Base-by-base conservation (phyloP, 2,329 filamentous ascomycete species). In the Pochonia chlamydosporia region DNA sequence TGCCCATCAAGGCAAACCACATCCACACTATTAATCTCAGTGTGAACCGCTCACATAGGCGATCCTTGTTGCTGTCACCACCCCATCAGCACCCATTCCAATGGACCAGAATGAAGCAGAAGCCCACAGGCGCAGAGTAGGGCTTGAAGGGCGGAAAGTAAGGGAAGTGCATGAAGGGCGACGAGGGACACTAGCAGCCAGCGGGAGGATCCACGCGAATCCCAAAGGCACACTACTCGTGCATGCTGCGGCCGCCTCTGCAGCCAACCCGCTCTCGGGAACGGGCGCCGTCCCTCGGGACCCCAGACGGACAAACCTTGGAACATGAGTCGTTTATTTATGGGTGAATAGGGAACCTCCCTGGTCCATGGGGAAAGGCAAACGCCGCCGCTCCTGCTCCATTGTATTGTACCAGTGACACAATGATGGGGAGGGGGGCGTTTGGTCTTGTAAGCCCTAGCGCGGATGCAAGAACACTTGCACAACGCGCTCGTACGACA, bases 201-300 rank as follows among this genome's bases (percentile, higher is more conserved):
- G 40, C 42, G 39, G 45, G 45, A 48, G 41, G 49, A 52, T 46
- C 52, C 49, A 50, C 40, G 40, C 6, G 6, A 14, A 39, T 23
- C 20, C 35, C 21, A 18, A 44, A 44, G 50, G 52, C 60, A 61
- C 59, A 58, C 51, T 54, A 57, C 55, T 59, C 48, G 56, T 64
- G 63, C 62, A 59, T 62, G 50, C 64, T 68, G 65, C 65, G 65
- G 65, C 65, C 65, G 56, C 49, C 56, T 64, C 63, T 68, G 63
- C 63, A 62, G 59, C 65, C 60, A 48, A 48, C 52, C 52, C 54
- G 58, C 58, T 56, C 54, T 57, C 63, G 63, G 62, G 58, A 61
- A 60, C 57, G 62, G 60, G 61, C 61, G 61, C 54, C 52, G 55
- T 51, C 48, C 23, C 23, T 52, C 61, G 60, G 56, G 57, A 62